Evolutionary conservation across 2,329 filamentous ascomycete species (phyloP).

Genomic region (Piedraia hortae): DNA sequence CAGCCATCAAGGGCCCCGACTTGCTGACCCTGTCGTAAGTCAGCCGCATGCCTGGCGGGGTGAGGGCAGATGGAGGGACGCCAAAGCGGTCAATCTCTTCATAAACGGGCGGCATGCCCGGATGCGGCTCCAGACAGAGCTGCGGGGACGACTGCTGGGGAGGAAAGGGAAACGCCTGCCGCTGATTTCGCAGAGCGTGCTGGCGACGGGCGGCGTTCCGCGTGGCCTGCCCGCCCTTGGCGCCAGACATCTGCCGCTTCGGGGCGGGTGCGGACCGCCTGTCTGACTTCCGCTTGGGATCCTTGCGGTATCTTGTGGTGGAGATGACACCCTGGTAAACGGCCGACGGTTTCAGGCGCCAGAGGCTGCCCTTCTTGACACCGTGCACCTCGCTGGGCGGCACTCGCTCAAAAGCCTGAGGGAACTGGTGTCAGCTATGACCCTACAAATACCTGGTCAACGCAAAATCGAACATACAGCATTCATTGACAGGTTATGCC

Average conservation of each 20-base stretch:
- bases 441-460: slow-evolving; percentile 3
- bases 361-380: slow-evolving; percentile 41
- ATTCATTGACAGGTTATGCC: slow-evolving; percentile 93
- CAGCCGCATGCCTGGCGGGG: too few species aligned
- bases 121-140: too few species aligned
- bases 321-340: slow-evolving; percentile 48
- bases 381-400: slow-evolving; percentile 18
- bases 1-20: too few species aligned
- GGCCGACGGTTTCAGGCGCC: slow-evolving; percentile 52
- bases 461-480: slow-evolving; percentile 37
- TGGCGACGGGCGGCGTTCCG: slow-evolving; percentile 8
- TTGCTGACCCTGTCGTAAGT: too few species aligned
- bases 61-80: too few species aligned
- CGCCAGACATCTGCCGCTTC: slow-evolving; percentile 19
- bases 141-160: too few species aligned
- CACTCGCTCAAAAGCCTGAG: slow-evolving; percentile 31
- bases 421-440: slow-evolving; percentile 2
- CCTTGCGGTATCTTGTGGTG: slow-evolving; percentile 36
- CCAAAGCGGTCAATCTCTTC: too few species aligned
- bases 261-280: slow-evolving; percentile 9
- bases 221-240: slow-evolving; percentile 19
- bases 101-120: too few species aligned
- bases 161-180: slow-evolving; percentile 2
- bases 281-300: slow-evolving; percentile 16
- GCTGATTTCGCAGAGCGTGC: slow-evolving; percentile 3